Evolutionary conservation across 2,329 filamentous ascomycete genomes (phyloP).

Genomic region (Chrysosporium keratinophilum): DNA sequence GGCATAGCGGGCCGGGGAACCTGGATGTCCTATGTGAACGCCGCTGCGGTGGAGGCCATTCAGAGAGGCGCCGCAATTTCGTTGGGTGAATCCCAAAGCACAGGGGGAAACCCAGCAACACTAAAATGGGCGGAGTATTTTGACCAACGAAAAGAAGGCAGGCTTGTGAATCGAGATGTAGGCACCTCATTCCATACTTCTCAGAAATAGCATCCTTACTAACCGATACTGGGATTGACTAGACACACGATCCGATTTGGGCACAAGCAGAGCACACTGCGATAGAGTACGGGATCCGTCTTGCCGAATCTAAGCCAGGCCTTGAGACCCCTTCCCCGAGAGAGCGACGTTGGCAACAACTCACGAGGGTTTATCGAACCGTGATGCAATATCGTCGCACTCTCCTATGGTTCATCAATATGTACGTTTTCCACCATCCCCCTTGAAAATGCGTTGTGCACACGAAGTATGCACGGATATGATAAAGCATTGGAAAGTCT

Average conservation of each 20-base stretch:
- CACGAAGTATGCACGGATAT: not conserved
- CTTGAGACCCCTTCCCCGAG: constrained; percentile 10
- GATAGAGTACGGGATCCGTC: constrained; percentile 14
- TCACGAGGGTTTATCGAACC: constrained; percentile 14
- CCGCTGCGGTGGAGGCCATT: constrained; percentile 16
- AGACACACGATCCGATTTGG: constrained; percentile 17
- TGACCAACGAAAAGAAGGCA: constrained; percentile 13
- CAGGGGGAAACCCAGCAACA: constrained; percentile 15
- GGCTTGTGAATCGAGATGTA: constrained; percentile 15
- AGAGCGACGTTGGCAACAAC: constrained; percentile 13
- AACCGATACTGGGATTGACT: not conserved
- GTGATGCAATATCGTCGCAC: constrained; percentile 16
- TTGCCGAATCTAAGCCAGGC: constrained; percentile 11
- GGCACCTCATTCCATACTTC: not conserved
- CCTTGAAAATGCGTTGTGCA: not conserved
- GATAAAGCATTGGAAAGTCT: not conserved
- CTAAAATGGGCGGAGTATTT: constrained; percentile 17
- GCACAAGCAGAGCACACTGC: constrained; percentile 15
- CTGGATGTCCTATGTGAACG: constrained; percentile 20
- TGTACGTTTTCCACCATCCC: constrained; percentile 5
- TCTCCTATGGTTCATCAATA: constrained; percentile 16
- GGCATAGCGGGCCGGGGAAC: constrained; percentile 16
- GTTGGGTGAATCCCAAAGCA: constrained; percentile 13
- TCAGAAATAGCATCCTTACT: not conserved
- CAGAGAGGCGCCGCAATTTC: constrained; percentile 17